Evolutionary conservation across 345 rosid species (phyloP), one percentile per base, ranked within the genome.

Genomic region (Eucalyptus guilfoylei): DNA sequence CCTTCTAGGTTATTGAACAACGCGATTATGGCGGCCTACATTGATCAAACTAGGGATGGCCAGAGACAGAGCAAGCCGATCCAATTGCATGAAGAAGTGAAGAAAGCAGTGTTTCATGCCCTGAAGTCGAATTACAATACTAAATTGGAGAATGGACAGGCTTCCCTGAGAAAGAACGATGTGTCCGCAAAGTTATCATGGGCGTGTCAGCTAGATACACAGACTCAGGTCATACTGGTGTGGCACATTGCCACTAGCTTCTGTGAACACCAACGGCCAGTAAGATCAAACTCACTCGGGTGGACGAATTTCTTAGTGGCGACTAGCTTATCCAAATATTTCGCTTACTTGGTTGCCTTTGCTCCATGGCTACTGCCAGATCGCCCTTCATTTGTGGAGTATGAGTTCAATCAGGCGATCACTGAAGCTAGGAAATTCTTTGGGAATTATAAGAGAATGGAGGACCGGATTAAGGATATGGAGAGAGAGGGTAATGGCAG

Each of bases 141-240:
- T 10, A 86, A 34, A 34, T 40, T 11, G 5, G 49, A 47, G 49
- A 47, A 47, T 10, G 49, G 49, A 47, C 5, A 11, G 49, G 49
- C 49, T 3, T 11, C 49, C 1, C 1, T 11, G 49, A 47, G 3
- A 47, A 47, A 10, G 13, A 1, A 47, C 48, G 1, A 11, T 47
- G 49, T 3, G 11, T 47, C 49, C 5, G 4, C 4, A 1, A 11
- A 11, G 13, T 3, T 47, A 11, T 11, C 13, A 1, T 47, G 49
- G 49, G 49, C 49, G 4, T 47, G 49, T 47, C 4, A 3, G 48
- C 13, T 47, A 1, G 48, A 47, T 1, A 47, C 48, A 47, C 13
- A 11, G 0, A 47, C 48, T 47, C 48, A 10, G 4, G 13, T 47
- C 48, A 47, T 47, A 47, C 4, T 47, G 4, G 48, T 47, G 4